Evolutionary conservation across 2,329 filamentous ascomycete genomes (phyloP).

Genomic region (Aureobasidium sp.): DNA sequence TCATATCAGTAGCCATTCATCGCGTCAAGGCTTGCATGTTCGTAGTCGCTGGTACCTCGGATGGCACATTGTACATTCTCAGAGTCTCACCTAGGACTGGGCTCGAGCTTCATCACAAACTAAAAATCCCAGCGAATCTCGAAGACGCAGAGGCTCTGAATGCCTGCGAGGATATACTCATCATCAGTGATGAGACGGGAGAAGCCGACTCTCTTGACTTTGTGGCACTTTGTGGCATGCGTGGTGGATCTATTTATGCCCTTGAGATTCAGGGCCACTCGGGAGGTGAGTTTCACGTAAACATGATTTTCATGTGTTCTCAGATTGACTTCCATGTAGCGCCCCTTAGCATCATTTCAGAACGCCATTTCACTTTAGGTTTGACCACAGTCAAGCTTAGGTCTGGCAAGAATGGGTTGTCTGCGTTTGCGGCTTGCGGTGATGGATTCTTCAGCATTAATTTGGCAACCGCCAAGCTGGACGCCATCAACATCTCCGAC

Average conservation of each 20-base stretch:
- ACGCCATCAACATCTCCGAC: constrained; percentile 26
- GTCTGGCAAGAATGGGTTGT: neutral
- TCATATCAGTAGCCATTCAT: constrained; percentile 31
- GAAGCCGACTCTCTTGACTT: constrained; percentile 12
- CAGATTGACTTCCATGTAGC: neutral
- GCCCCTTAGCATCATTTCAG: neutral
- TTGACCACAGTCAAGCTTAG: constrained; percentile 18
- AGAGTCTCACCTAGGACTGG: constrained; percentile 18
- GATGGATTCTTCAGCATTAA: constrained; percentile 32
- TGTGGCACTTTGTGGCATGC: constrained; percentile 31
- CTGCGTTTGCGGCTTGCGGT: constrained; percentile 34
- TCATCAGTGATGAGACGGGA: constrained; percentile 14
- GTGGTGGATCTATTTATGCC: constrained; percentile 26
- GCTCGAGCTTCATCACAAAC: constrained; percentile 19
- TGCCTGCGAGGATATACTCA: constrained; percentile 29
- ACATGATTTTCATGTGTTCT: too few relatives aligned
- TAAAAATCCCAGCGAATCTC: constrained; percentile 15
- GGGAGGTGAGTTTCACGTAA: neutral
- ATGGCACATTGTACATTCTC: constrained; percentile 25
- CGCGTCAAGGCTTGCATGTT: constrained; percentile 20
- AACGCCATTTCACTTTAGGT: constrained; percentile 6
- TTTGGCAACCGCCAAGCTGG: constrained; percentile 16
- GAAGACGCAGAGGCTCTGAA: constrained; percentile 8
- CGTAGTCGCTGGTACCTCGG: constrained; percentile 28
- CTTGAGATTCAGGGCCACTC: constrained; percentile 16